Percentiles rank a stretch among this genome's conserved stretches.
Conservation (phyloP, 257 asterid genomes). For the Ilex asprella region DNA sequence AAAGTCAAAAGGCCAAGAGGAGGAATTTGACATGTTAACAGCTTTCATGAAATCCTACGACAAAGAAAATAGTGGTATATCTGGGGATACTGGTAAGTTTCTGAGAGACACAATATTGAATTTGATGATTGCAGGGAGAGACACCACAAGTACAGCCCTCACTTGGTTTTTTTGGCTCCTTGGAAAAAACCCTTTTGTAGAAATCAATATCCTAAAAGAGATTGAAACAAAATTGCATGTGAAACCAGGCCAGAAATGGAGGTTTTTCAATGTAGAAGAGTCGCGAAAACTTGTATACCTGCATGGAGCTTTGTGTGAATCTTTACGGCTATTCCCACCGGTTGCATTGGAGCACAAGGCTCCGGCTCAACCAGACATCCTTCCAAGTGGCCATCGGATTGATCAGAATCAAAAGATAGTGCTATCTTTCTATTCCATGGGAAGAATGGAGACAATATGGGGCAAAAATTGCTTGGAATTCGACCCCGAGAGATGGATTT, state of each 20-base stretch:
- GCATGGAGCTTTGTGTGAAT: slow-evolving; percentile 41
- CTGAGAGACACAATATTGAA: slow-evolving; percentile 28
- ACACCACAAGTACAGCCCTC: slow-evolving; percentile 36
- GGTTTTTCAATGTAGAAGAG: slow-evolving; percentile 19
- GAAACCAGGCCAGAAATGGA: neutral
- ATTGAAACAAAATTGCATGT: neutral
- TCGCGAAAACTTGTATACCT: slow-evolving; percentile 29
- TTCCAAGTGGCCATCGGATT: slow-evolving; percentile 37
- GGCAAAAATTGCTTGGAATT: slow-evolving; percentile 43
- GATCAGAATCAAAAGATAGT: slow-evolving; percentile 18
- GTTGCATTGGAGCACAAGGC: slow-evolving; percentile 50
- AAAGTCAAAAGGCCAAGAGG: neutral
- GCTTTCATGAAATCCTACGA: slow-evolving; percentile 9
- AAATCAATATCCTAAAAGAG: slow-evolving; percentile 25
- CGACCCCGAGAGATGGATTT: slow-evolving; percentile 59
- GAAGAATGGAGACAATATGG: slow-evolving; percentile 50
- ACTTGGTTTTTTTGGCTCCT: slow-evolving; percentile 44
- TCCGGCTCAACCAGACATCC: slow-evolving; percentile 22
- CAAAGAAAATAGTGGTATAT: slow-evolving; percentile 4
- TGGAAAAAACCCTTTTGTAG: slow-evolving; percentile 14
- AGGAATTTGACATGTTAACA: slow-evolving; percentile 5
- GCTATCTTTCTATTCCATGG: slow-evolving; percentile 41
- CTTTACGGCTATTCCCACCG: slow-evolving; percentile 44
- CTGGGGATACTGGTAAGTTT: neutral
- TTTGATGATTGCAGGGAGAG: slow-evolving; percentile 40